Base-by-base conservation (phyloP, 2,329 filamentous ascomycete genomes). In the Coleophoma cylindrospora region DNA sequence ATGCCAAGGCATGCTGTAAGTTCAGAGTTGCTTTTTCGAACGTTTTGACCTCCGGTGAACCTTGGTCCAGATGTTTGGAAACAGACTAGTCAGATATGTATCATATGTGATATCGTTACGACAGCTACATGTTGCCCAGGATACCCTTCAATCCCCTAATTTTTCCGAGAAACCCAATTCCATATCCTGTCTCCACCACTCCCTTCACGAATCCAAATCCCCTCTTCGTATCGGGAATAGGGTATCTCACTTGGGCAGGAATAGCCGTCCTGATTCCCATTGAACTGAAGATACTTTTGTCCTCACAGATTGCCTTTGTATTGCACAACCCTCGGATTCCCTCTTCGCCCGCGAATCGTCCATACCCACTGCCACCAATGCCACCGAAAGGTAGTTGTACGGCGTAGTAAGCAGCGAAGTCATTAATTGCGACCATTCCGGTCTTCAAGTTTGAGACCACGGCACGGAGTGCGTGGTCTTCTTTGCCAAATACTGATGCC, bases 401-500 rank as follows among this genome's bases (percentile, higher is more conserved):
- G 47, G 92, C 90, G 65, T 99, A 99, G 68, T 84, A 96, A 27
- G 84, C 86, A 17, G 86, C 94, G 64, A 99, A 99, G 71, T 99
- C 94, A 66, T 99, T 99, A 59, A 99, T 81, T 21, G 90, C 84
- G 0, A 97, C 89, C 87, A 96, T 96, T 41, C 94, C 94, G 0
- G 87, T 84, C 54, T 86, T 81, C 47, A 96, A 76, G 21, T 82
- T 80, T 17, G 70, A 70, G 1, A 92, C 82, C 27, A 95, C 81
- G 14, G 72, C 72, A 14, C 77, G 69, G 1, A 96, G 74, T 45
- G 81, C 77, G 2, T 74, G 73, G 50, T 80, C 76, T 52, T 85
- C 79, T 46, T 79, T 74, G 34, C 91, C 94, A 67, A 95, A 96
- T 36, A 99, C 88, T 38, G 86, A 90, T 40, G 89, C 86, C 47